Base-by-base conservation (phyloP, 495 filamentous ascomycete species). In the Xylaria venustula region DNA sequence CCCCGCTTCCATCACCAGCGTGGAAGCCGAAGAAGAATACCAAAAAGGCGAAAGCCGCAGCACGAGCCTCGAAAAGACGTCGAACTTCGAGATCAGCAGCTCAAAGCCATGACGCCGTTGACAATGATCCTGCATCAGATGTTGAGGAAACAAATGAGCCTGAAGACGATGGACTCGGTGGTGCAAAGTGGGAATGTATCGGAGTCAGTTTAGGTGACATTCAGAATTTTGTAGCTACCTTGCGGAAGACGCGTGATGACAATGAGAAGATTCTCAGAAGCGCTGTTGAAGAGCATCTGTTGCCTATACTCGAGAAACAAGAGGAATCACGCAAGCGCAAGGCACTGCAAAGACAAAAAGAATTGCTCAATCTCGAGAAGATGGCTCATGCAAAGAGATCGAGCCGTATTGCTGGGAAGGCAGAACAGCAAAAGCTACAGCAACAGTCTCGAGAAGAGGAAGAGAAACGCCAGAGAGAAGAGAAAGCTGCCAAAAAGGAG, bases 331-430 rank as follows among this genome's bases (percentile, higher is more conserved):
- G 88, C 48, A 83, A 87, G 62, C 82, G 87, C 44, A 90, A 90
- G 67, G 83, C 79, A 54, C 73, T 82, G 20, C 86, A 87, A 72
- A 84, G 85, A 60, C 87, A 93, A 71, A 92, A 90, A 69, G 92
- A 97, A 65, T 69, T 95, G 30, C 75, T 90, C 53, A 90, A 86
- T 64, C 69, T 93, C 64, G 85, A 93, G 69, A 89, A 93, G 65
- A 79, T 98, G 62, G 92, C 91, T n/a, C 88, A 88, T 41, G 93
- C 94, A 0, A 98, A 98, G 76, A 80, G 94, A 57, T 97, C 94
- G 0, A 93, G 90, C 63, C 86, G 94, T 50, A 81, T 98, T 50
- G 91, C 91, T 34, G 81, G 83, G 54, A 96, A 92, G 74, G 75
- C 85, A 26, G 90, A 96, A 71, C 89, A 86, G 54, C 90, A 91